Conservation (phyloP, 2,329 filamentous ascomycete species). For the Neopestalotiopsis sp. region DNA sequence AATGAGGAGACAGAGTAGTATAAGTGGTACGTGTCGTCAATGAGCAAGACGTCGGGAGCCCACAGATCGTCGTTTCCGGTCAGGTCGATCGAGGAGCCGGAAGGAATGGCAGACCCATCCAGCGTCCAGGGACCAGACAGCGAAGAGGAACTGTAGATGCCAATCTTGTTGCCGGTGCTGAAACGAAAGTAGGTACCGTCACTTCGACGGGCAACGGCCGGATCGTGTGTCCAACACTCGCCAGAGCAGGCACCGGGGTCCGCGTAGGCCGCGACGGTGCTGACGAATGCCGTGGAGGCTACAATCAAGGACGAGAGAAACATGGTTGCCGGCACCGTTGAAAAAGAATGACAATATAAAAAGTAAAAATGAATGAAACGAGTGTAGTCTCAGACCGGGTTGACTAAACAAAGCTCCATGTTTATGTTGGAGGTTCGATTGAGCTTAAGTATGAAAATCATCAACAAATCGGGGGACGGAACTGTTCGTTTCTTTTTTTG, state of each 20-base stretch:
- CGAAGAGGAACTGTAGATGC: slow-evolving; percentile 42
- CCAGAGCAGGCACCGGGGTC: slow-evolving; percentile 44
- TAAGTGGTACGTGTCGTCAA: slow-evolving; percentile 64
- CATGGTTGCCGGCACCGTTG: slow-evolving; percentile 5
- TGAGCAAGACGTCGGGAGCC: slow-evolving; percentile 67
- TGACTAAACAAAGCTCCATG: not conserved
- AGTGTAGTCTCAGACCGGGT: slow-evolving; percentile 1
- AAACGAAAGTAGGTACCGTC: slow-evolving; percentile 51
- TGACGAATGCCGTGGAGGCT: slow-evolving; percentile 5
- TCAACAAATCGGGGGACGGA: not conserved
- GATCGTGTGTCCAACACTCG: slow-evolving; percentile 46
- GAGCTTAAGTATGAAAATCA: slow-evolving; percentile 10
- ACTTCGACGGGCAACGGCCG: slow-evolving; percentile 42
- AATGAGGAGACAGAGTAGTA: slow-evolving; percentile 70
- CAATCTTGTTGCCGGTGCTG: slow-evolving; percentile 46
- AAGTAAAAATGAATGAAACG: not conserved
- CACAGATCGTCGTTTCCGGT: slow-evolving; percentile 48
- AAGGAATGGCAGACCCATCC: slow-evolving; percentile 43
- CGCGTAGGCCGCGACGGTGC: slow-evolving; percentile 26
- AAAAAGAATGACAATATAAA: not conserved
- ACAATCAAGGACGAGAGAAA: not conserved
- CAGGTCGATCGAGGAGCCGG: slow-evolving; percentile 45
- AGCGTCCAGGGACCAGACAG: slow-evolving; percentile 49
- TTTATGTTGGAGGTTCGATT: not conserved
- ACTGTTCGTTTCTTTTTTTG: not conserved